phyloP scores from a whole-genome alignment of 208 protist species.

The Porcisia hertigi region DNA sequence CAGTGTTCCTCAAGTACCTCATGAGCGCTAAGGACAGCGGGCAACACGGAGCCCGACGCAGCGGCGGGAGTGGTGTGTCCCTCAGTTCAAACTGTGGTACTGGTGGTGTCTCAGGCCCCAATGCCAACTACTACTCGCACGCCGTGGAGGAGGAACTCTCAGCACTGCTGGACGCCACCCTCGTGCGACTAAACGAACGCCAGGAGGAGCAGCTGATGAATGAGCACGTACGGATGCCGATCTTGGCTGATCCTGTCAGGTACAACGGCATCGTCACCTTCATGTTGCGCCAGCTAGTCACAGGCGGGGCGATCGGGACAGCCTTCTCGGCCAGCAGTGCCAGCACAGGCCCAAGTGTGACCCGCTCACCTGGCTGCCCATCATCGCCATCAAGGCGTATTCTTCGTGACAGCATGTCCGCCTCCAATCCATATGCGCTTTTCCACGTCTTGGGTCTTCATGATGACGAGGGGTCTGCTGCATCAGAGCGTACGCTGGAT shows the following conservation, averaged over 20 bases:
- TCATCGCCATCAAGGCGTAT: constrained; percentile 18
- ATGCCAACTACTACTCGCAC: constrained; percentile 47
- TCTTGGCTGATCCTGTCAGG: constrained; percentile 57
- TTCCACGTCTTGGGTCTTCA: constrained; percentile 76
- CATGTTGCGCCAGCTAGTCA: constrained; percentile 59
- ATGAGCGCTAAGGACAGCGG: constrained; percentile 8
- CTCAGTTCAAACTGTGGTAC: constrained; percentile 25
- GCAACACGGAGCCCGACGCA: background rate
- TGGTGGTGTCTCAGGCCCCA: constrained; percentile 28
- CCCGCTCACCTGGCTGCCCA: background rate
- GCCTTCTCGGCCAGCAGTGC: background rate
- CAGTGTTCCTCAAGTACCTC: constrained; percentile 38
- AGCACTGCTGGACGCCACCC: constrained; percentile 52
- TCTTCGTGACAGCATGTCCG: constrained; percentile 41
- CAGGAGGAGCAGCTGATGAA: constrained; percentile 80
- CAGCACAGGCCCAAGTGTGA: background rate
- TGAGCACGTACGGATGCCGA: constrained; percentile 57
- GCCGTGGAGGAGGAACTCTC: constrained; percentile 62
- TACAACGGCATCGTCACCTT: constrained; percentile 80
- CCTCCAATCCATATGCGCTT: constrained; percentile 49
- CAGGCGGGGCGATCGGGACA: constrained; percentile 6
- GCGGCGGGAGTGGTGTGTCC: constrained; percentile 1
- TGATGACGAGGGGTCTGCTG: constrained; percentile 62
- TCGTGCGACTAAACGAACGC: constrained; percentile 75
- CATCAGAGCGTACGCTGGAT: constrained; percentile 48